phyloP scores from a whole-genome alignment of 768 basidiomycete genomes.

The Macrolepiota fuliginosa region DNA sequence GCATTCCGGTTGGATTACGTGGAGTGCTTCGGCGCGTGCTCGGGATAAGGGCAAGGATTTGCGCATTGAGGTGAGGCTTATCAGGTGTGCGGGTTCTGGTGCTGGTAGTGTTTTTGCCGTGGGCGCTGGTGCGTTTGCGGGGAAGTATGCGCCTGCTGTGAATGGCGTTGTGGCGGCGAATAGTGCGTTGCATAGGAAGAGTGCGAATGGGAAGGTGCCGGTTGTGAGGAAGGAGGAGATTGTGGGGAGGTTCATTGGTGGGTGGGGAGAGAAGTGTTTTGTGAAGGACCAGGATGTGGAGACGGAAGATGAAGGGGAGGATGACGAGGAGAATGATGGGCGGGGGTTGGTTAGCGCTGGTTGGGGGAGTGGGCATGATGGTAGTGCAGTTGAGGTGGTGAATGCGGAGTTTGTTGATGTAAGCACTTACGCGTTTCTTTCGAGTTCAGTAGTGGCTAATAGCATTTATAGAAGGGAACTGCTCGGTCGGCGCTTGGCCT shows the following conservation, averaged over 20 bases:
- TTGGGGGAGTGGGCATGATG: constrained; percentile 81
- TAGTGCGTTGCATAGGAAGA: constrained; percentile 8
- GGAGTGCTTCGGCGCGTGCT: constrained; percentile 40
- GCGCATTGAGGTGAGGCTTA: constrained; percentile 36
- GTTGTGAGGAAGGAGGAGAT: constrained; percentile 36
- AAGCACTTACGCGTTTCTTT: constrained; percentile 21
- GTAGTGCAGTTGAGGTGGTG: constrained; percentile 71
- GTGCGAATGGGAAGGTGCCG: constrained; percentile 15
- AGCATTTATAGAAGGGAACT: constrained; percentile 41
- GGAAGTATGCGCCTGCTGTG: constrained; percentile 9
- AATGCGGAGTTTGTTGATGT: constrained; percentile 65
- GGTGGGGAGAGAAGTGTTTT: constrained; percentile 40
- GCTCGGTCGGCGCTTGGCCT: constrained; percentile 50
- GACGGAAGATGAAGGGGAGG: constrained; percentile 27
- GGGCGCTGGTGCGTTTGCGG: constrained; percentile 13
- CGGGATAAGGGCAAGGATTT: constrained; percentile 37
- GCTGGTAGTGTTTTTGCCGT: constrained; percentile 25
- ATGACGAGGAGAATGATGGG: constrained; percentile 51
- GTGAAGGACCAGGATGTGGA: constrained; percentile 24
- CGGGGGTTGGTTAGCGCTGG: constrained; percentile 61
- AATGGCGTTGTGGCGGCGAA: constrained; percentile 6
- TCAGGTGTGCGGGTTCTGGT: constrained; percentile 34
- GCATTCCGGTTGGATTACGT: constrained; percentile 59
- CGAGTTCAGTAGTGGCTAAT: neutral
- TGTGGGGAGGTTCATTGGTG: constrained; percentile 45